Base-by-base conservation (phyloP, 768 basidiomycete species). In the Cystofilobasidium bisporidii region DNA sequence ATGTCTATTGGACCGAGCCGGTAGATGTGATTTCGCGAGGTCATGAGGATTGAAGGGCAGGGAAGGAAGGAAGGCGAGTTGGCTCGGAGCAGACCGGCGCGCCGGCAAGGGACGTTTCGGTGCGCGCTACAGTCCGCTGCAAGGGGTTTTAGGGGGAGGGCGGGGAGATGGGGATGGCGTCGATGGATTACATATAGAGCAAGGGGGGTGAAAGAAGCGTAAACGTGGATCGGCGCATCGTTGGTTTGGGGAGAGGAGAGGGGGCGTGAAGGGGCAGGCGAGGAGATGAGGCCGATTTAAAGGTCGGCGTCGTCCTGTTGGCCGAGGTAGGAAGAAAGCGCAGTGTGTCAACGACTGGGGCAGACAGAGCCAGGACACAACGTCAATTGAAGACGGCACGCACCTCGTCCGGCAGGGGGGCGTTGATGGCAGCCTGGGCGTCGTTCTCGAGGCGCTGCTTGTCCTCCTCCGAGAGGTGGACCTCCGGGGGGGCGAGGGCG, bases 341-440 rank as follows among this genome's bases (percentile, higher is more conserved):
- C 32, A 40, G 18, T 24, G 20, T 18, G 38, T 28, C 12, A n/a
- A 26, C 53, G 30, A 17, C 20, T 9, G 18, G 36, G 43, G 17
- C 48, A 20, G 43, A 17, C 47, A 61, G 9, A 8, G 17, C 1
- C 26, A 40, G 20, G 32, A 15, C 20, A 18, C 26, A 10, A 30
- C 22, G n/a, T n/a, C n/a, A n/a, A n/a, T n/a, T n/a, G n/a, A n/a
- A 28, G 48, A 30, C 28, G 28, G 11, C 24, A 73, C 76, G 50
- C 63, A 78, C 96, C 79, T 99, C 96, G 79, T 98, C 96, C 63
- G 96, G 96, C 70, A 99, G 88, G 75, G 96, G 96, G 71, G 92
- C 87, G 70, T 67, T 67, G 66, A 67, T 63, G 40, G 66, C 77
- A 20, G 82, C 78, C 77, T 98, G 93, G 74, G 98, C 83, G 69